Percentiles rank a stretch among this genome's conserved stretches.
phyloP scores from a whole-genome alignment of 2,329 filamentous ascomycete species.

The Tolypocladium capitatum region DNA sequence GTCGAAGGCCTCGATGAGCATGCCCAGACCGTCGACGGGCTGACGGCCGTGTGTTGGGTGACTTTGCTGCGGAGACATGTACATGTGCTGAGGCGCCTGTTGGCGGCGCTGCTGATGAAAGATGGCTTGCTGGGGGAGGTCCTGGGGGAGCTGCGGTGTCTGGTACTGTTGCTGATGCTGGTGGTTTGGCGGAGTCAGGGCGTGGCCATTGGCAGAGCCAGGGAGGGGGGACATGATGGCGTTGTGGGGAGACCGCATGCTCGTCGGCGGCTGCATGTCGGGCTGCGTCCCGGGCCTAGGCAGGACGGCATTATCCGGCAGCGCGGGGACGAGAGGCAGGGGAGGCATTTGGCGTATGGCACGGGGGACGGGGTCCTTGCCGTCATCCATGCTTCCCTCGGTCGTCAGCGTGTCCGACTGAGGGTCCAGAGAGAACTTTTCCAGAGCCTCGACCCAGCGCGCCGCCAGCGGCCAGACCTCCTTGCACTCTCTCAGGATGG shows the following conservation, averaged over 20 bases:
- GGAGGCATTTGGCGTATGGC: conserved; percentile 8
- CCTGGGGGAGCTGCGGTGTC: conserved; percentile 3
- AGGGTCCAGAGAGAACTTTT: conserved; percentile 31
- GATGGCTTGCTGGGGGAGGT: conserved; percentile 7
- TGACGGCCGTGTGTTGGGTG: conserved; percentile 8
- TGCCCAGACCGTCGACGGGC: conserved; percentile 21
- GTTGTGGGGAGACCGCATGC: conserved; percentile 6
- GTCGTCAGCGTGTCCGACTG: conserved; percentile 23
- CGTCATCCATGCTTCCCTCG: conserved; percentile 38
- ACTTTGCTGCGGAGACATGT: conserved; percentile 5
- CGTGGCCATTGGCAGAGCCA: background rate
- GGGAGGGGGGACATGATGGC: background rate
- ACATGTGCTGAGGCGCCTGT: conserved; percentile 5
- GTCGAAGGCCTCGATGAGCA: conserved; percentile 29
- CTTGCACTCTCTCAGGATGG: conserved; percentile 33
- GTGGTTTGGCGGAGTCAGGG: conserved; percentile 2
- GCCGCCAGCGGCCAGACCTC: conserved; percentile 38
- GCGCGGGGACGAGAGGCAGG: conserved; percentile 2
- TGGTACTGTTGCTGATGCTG: conserved; percentile 3
- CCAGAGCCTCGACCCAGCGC: conserved; percentile 38
- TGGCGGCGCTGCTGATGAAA: conserved; percentile 9
- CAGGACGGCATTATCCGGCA: conserved; percentile 7
- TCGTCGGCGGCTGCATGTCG: conserved; percentile 6
- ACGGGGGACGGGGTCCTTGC: conserved; percentile 20
- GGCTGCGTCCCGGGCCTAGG: conserved; percentile 11